Conservation (phyloP, 2,329 filamentous ascomycete species). For the Aspergillus texensis region DNA sequence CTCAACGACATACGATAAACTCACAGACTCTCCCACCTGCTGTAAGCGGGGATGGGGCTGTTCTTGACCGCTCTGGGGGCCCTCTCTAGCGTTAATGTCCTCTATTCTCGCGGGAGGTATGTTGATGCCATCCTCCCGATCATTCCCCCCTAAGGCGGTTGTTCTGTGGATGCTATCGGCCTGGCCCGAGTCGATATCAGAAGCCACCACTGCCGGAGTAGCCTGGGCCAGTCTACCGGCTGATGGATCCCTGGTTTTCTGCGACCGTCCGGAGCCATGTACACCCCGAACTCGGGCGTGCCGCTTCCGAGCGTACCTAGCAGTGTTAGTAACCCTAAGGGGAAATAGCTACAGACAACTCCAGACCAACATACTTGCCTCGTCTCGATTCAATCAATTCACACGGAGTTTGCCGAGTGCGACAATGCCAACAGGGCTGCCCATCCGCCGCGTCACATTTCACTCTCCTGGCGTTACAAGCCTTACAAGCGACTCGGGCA, state of each 20-base stretch:
- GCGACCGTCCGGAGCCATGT: background rate
- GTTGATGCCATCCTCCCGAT: background rate
- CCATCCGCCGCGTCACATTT: background rate
- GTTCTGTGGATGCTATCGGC: too few species aligned
- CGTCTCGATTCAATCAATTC: background rate
- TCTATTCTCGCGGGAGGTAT: background rate
- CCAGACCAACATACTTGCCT: background rate
- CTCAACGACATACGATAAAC: conserved; percentile 1
- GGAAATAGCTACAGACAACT: background rate
- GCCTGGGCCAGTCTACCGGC: background rate
- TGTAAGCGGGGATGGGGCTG: background rate
- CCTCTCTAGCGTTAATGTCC: background rate
- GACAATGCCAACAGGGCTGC: background rate
- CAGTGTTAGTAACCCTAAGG: background rate
- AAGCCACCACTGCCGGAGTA: background rate
- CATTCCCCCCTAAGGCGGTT: background rate
- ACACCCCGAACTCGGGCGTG: background rate
- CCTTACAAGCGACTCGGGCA: background rate
- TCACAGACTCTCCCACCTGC: background rate
- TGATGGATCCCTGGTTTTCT: background rate
- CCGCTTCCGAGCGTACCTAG: background rate
- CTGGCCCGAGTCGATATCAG: background rate
- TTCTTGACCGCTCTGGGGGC: background rate
- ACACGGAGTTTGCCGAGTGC: background rate
- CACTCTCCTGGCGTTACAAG: background rate